Evolutionary conservation across 1,284 basidiomycete species (phyloP).

Genomic region (Ustilago cynodontis): DNA sequence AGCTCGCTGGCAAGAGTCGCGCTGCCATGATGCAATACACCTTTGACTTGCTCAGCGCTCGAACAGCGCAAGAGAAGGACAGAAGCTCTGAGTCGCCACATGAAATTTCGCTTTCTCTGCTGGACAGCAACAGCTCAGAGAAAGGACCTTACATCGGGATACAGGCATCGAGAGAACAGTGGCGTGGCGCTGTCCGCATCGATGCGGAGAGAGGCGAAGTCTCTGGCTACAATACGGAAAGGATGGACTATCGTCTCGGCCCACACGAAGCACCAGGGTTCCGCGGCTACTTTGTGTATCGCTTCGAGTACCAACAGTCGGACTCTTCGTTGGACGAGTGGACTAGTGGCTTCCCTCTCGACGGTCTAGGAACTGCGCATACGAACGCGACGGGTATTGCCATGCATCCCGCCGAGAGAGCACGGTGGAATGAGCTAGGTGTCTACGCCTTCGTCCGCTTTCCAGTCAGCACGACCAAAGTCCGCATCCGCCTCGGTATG

Average conservation of each 20-base stretch:
- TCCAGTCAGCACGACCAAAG: slow-evolving; percentile 67
- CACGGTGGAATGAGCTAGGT: slow-evolving; percentile 71
- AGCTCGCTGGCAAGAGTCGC: slow-evolving; percentile 83
- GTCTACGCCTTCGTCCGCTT: slow-evolving; percentile 78
- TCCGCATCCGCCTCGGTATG: slow-evolving; percentile 79
- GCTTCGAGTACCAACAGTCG: slow-evolving; percentile 73
- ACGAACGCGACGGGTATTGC: slow-evolving; percentile 73
- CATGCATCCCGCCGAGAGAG: slow-evolving; percentile 49
- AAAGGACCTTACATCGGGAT: slow-evolving; percentile 77
- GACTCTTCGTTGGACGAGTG: slow-evolving; percentile 13
- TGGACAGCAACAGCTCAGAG: background rate
- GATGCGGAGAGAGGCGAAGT: slow-evolving; percentile 74
- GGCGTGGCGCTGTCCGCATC: slow-evolving; percentile 76
- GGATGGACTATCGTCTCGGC: slow-evolving; percentile 73
- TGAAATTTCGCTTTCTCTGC: background rate
- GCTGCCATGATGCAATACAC: slow-evolving; percentile 78
- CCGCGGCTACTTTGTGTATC: slow-evolving; percentile 82
- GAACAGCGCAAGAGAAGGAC: background rate
- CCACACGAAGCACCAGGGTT: slow-evolving; percentile 72
- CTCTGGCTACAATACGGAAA: slow-evolving; percentile 79
- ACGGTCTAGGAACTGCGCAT: slow-evolving; percentile 38
- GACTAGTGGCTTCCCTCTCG: slow-evolving; percentile 15
- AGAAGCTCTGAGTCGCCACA: background rate
- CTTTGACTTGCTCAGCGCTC: slow-evolving; percentile 14
- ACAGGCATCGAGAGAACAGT: slow-evolving; percentile 78